phyloP scores from a whole-genome alignment of 108 stramenopile species.

The Pseudonitzschia delicatissima region DNA sequence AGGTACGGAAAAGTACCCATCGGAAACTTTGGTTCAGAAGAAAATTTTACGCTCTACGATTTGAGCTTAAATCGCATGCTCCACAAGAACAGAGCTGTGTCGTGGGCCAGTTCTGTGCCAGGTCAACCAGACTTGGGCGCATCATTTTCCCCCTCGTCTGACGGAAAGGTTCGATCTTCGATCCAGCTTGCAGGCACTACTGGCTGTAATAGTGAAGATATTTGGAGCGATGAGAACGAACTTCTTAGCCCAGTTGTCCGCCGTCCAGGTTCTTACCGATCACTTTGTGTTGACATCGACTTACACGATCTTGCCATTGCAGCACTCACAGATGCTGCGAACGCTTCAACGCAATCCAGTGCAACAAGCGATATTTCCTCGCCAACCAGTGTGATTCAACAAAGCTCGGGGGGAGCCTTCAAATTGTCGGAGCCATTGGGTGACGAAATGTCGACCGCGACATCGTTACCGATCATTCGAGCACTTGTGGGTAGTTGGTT shows the following conservation, averaged over 20 bases:
- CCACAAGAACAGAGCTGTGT: slow-evolving; percentile 74
- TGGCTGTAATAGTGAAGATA: slow-evolving; percentile 41
- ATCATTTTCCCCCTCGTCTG: slow-evolving; percentile 36
- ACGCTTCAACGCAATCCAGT: slow-evolving; percentile 1
- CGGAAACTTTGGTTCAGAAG: slow-evolving; percentile 87
- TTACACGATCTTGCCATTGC: slow-evolving; percentile 91
- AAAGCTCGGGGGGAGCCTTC: slow-evolving; percentile 1
- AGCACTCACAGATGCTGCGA: slow-evolving; percentile 61
- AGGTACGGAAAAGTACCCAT: slow-evolving; percentile 90
- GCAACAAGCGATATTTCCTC: slow-evolving; percentile 30
- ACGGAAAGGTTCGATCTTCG: slow-evolving; percentile 28
- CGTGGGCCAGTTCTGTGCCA: slow-evolving; percentile 88
- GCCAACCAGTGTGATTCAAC: slow-evolving; percentile 41
- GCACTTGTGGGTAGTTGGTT: slow-evolving; percentile 84
- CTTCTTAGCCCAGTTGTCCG: slow-evolving; percentile 76
- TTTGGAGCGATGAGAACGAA: slow-evolving; percentile 84
- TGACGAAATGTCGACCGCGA: slow-evolving; percentile 82
- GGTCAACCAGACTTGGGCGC: slow-evolving; percentile 91
- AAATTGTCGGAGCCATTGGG: slow-evolving; percentile 60
- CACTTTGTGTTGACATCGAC: slow-evolving; percentile 92
- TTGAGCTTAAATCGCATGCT: slow-evolving; percentile 76
- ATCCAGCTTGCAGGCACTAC: slow-evolving; percentile 10
- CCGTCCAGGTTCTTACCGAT: slow-evolving; percentile 86
- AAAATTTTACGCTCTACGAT: slow-evolving; percentile 77
- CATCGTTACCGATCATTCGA: slow-evolving; percentile 77